These are phyloP conservation scores for Stachybotrys elegans DNA, from an alignment of 2,329 filamentous ascomycete species.

Conservation along the genomic window DNA sequence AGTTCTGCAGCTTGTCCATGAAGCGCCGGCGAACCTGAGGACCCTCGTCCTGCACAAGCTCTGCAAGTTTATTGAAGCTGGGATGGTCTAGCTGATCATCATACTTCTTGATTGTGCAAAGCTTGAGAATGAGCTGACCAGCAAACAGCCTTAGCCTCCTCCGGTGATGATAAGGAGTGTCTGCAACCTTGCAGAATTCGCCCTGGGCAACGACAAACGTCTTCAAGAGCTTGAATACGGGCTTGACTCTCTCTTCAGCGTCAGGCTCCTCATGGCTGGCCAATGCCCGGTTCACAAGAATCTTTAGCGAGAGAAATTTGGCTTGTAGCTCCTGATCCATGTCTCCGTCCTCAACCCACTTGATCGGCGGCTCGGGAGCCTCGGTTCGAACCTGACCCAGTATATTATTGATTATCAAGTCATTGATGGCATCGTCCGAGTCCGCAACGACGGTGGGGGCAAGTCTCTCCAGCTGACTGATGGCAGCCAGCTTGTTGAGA, in stretches of 20 bases:
- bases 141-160: slow-evolving; percentile 77
- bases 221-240: slow-evolving; percentile 75
- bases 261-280: slow-evolving; percentile 47
- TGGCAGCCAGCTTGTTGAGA: slow-evolving; percentile 65
- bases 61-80: slow-evolving; percentile 77
- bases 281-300: slow-evolving; percentile 80
- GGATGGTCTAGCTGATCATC: slow-evolving; percentile 68
- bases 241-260: slow-evolving; percentile 55
- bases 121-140: slow-evolving; percentile 75
- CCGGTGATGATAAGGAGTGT: slow-evolving; percentile 74
- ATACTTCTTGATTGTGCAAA: slow-evolving; percentile 71
- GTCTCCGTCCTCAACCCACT: slow-evolving; percentile 63
- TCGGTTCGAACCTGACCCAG: slow-evolving; percentile 64
- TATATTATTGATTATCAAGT: slow-evolving; percentile 70
- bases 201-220: slow-evolving; percentile 71
- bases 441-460: slow-evolving; percentile 69
- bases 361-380: slow-evolving; percentile 49
- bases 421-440: slow-evolving; percentile 69
- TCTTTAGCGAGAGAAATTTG: slow-evolving; percentile 78
- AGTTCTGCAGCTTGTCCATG: slow-evolving; percentile 82
- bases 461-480: slow-evolving; percentile 72
- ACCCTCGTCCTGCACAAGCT: slow-evolving; percentile 74
- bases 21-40: slow-evolving; percentile 73
- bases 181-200: slow-evolving; percentile 69
- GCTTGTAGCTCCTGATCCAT: slow-evolving; percentile 77